Base-by-base conservation (phyloP, 345 rosid species). In the Pelargonium nanum region DNA sequence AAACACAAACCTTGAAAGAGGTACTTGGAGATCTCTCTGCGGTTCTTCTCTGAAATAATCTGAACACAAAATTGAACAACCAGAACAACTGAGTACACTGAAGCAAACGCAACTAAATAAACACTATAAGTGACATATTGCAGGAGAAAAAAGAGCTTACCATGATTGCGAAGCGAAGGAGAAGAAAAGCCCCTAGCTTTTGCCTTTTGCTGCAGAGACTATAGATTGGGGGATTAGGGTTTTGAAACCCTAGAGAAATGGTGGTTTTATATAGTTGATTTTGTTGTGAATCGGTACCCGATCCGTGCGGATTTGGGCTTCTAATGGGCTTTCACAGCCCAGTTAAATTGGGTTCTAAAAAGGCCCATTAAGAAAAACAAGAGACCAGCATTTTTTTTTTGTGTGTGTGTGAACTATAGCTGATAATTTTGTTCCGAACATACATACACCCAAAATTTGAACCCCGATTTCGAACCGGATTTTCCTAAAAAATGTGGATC, bases 11-110 rank as follows among this genome's bases (percentile, higher is more conserved):
- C 97, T 87, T 87, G 87, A 57, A 90, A 90, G 82, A 90, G 92
- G 84, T 87, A 85, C 77, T 90, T 87, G 63, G 81, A 90, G 75
- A 87, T 87, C 75, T 83, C 88, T n/a, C 92, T 82, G 32, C 97
- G 86, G 65, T 87, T 87, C 78, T 85, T 85, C 83, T 90, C 95
- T 2, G 97, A 62, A 19, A 87, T 85, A 71, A 90, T 87, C 97
- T 89, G 76, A 23, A 62, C 34, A 59, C 20, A 16, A 25, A 60
- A 6, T 34, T 15, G 22, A 6, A 17, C 12, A 40, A 12, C 48
- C 13, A 7, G 48, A 40, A 40, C 15, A 15, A 40, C 15, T 40
- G 16, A 40, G 48, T 40, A 12, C 10, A 40, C 15, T 40, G 48
- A 40, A 40, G 15, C 16, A 40, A 40, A 40, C 48, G 0, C 48